phyloP scores from a whole-genome alignment of 176 grass and related monocot genomes.

The Hyparrhenia diplandra region DNA sequence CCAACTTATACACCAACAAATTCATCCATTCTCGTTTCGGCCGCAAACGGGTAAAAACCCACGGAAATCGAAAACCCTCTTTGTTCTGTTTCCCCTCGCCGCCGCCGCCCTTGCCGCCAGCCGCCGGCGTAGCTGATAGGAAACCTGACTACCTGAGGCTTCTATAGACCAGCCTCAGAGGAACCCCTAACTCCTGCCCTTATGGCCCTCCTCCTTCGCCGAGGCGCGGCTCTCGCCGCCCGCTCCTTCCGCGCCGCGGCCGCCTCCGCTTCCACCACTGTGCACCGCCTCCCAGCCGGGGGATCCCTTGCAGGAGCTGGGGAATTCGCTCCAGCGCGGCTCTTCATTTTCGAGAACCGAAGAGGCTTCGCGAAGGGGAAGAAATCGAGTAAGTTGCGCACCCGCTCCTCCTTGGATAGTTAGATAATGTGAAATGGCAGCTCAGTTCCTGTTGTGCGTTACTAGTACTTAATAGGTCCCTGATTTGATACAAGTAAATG shows the following conservation, averaged over 20 bases:
- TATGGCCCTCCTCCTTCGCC: conserved; percentile 43
- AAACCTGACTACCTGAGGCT: background rate
- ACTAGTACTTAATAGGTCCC: background rate
- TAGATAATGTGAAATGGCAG: background rate
- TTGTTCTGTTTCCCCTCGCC: background rate
- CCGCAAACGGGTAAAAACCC: conserved; percentile 24
- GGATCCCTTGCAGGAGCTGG: conserved; percentile 21
- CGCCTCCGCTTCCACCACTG: conserved; percentile 15
- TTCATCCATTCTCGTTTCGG: background rate
- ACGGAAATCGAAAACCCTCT: conserved; percentile 1
- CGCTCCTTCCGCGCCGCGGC: conserved; percentile 38
- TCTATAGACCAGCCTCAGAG: background rate
- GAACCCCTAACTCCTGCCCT: background rate
- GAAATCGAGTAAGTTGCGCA: conserved; percentile 54
- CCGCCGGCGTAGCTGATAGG: conserved; percentile 26
- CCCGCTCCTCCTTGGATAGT: background rate
- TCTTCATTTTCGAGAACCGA: conserved; percentile 28
- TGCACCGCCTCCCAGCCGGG: conserved; percentile 30
- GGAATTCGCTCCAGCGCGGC: background rate
- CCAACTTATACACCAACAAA: background rate
- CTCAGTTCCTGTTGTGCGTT: background rate
- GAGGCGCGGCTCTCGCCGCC: conserved; percentile 25
- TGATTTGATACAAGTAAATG: background rate
- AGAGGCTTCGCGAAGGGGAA: conserved; percentile 79
- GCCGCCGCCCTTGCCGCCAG: conserved; percentile 24